Evolutionary conservation across 163 green algal species (phyloP).

Genomic region (Chloromonas sp.): DNA sequence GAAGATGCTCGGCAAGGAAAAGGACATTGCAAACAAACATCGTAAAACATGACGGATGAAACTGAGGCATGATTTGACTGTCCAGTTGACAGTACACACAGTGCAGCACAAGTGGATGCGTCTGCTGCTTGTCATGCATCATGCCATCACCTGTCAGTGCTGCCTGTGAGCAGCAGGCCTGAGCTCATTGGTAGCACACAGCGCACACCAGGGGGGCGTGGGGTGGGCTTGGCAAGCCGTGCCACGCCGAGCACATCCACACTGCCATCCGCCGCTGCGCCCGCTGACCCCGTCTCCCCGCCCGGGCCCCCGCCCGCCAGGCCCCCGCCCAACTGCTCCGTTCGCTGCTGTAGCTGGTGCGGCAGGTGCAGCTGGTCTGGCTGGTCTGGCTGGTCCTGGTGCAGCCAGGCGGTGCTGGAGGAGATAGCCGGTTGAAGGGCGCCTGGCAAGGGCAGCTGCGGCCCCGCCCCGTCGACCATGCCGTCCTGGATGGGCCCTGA

Average conservation of each 20-base stretch:
- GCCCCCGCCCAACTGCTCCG: too few relatives aligned
- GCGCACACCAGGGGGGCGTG: conserved; percentile 23
- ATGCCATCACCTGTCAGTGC: conserved; percentile 43
- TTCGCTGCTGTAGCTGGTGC: conserved; percentile 4
- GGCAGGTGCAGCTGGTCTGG: conserved; percentile 16
- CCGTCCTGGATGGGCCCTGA: too few relatives aligned
- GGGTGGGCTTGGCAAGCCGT: conserved; percentile 14
- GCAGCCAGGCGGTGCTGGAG: too few relatives aligned
- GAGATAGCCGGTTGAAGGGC: too few relatives aligned
- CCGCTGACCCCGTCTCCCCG: too few relatives aligned
- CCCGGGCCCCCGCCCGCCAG: not conserved
- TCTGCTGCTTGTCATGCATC: not conserved
- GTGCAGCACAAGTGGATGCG: not conserved
- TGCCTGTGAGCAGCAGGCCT: conserved; percentile 57
- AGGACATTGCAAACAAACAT: too few relatives aligned
- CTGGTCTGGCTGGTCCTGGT: conserved; percentile 5
- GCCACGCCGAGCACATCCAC: conserved; percentile 8
- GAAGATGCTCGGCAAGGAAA: too few relatives aligned
- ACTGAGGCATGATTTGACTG: too few relatives aligned
- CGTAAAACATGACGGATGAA: too few relatives aligned
- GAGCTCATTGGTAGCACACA: conserved; percentile 56
- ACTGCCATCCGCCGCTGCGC: not conserved
- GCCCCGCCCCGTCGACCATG: too few relatives aligned
- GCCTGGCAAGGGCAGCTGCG: too few relatives aligned
- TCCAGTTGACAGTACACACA: too few relatives aligned